Conservation (phyloP, 2,329 filamentous ascomycete genomes). For the Pseudogymnoascus sp. region DNA sequence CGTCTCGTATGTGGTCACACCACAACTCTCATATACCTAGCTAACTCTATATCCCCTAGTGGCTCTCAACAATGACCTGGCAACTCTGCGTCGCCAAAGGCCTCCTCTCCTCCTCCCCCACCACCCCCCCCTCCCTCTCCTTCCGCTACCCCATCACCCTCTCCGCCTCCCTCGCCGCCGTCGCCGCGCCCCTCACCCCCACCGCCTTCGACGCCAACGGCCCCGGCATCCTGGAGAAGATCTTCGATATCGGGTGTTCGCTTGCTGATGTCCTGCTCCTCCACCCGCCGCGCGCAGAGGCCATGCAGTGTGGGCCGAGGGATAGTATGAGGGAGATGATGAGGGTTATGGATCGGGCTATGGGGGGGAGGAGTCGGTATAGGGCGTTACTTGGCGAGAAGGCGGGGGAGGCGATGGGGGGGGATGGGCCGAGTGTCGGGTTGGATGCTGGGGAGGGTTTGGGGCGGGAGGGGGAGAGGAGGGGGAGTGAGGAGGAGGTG, state of each 20-base stretch:
- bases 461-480: neutral
- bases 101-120: constrained; percentile 12
- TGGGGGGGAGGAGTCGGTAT: constrained; percentile 9
- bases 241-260: constrained; percentile 29
- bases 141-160: constrained; percentile 22
- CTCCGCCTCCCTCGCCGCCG: constrained; percentile 21
- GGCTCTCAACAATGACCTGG: constrained; percentile 25
- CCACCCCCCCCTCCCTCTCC: constrained; percentile 14
- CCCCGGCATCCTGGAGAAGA: constrained; percentile 28
- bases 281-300: constrained; percentile 11
- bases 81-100: constrained; percentile 23
- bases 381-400: neutral
- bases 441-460: neutral
- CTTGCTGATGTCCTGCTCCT: constrained; percentile 22
- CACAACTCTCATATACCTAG: constrained; percentile 20
- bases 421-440: neutral
- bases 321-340: constrained; percentile 15
- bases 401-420: neutral
- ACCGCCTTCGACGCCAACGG: constrained; percentile 28
- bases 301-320: constrained; percentile 12
- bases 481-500: neutral
- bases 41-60: constrained; percentile 16
- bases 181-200: constrained; percentile 18
- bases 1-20: neutral
- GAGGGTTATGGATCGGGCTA: constrained; percentile 9